A percentile compares a stretch with the other conserved stretches of the same genome.
These are phyloP conservation scores for Termitomyces sp. DNA, from an alignment of 768 basidiomycete species.

Conservation along the genomic window DNA sequence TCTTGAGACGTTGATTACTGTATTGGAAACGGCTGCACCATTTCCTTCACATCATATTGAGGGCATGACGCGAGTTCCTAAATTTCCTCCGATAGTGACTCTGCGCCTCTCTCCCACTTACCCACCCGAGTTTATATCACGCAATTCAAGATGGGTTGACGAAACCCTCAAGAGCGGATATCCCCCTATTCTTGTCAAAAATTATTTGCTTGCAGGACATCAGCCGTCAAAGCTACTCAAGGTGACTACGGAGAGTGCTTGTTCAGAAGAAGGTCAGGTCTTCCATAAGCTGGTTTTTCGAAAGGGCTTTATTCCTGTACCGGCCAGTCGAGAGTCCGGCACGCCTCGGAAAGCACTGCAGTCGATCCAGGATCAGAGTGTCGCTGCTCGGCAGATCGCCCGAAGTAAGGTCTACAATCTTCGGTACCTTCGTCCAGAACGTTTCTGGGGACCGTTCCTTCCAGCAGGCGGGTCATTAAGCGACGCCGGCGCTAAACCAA, in stretches of 20 bases:
- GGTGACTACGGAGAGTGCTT: slow-evolving; percentile 17
- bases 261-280: slow-evolving; percentile 25
- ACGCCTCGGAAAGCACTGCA: slow-evolving; percentile 1
- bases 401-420: slow-evolving; percentile 31
- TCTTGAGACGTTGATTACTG: slow-evolving; percentile 11
- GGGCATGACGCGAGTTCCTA: background rate
- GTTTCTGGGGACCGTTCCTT: slow-evolving; percentile 32
- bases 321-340: background rate
- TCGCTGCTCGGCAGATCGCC: slow-evolving; percentile 23
- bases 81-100: slow-evolving; percentile 10
- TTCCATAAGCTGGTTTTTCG: slow-evolving; percentile 39
- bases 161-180: slow-evolving; percentile 23
- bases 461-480: slow-evolving; percentile 7
- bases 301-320: slow-evolving; percentile 35
- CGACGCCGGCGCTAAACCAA: background rate
- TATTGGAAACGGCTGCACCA: slow-evolving; percentile 12
- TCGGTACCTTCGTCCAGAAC: slow-evolving; percentile 24
- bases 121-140: slow-evolving; percentile 16
- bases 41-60: slow-evolving; percentile 8
- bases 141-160: slow-evolving; percentile 31
- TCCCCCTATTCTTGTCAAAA: slow-evolving; percentile 25
- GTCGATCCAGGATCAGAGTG: slow-evolving; percentile 6
- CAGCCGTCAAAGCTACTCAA: slow-evolving; percentile 7
- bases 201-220: slow-evolving; percentile 17
- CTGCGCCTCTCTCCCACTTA: slow-evolving; percentile 10